Conservation (phyloP, 495 filamentous ascomycete species). For the Cercophora scortea region DNA sequence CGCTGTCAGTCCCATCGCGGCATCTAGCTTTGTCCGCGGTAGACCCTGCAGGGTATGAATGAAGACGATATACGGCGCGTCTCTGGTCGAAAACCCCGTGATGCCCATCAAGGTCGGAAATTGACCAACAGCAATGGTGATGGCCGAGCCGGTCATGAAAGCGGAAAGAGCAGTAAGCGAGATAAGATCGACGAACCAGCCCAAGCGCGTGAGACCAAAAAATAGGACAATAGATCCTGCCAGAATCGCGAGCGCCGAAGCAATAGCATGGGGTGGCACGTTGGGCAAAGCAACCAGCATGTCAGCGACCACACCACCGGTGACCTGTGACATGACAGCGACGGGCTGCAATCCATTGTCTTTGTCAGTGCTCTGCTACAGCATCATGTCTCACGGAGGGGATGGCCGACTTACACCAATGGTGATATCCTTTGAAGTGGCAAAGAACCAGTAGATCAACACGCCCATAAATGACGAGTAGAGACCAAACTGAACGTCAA, state of each 20-base stretch:
- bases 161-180: slow-evolving; percentile 84
- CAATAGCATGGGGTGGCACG: slow-evolving; percentile 53
- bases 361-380: slow-evolving; percentile 1
- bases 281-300: slow-evolving; percentile 51
- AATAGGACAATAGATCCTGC: slow-evolving; percentile 73
- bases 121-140: slow-evolving; percentile 89
- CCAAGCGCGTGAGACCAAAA: slow-evolving; percentile 70
- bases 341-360: slow-evolving; percentile 55
- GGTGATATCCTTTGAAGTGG: slow-evolving; percentile 97
- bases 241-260: slow-evolving; percentile 73
- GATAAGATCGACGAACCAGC: slow-evolving; percentile 95
- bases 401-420: slow-evolving; percentile 67
- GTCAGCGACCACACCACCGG: slow-evolving; percentile 67
- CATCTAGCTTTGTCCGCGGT: slow-evolving; percentile 59
- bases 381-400: neutral
- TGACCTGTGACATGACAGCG: slow-evolving; percentile 88
- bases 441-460: slow-evolving; percentile 95
- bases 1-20: slow-evolving; percentile 84
- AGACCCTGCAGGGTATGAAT: slow-evolving; percentile 83
- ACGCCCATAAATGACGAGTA: slow-evolving; percentile 99
- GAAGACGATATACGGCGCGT: slow-evolving; percentile 72
- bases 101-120: slow-evolving; percentile 81
- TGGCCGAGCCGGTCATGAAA: slow-evolving; percentile 96
- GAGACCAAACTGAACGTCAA: slow-evolving; percentile 75
- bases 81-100: slow-evolving; percentile 64